Base-by-base conservation (phyloP, 306 rosid species). In the Astragalus membranaceus region DNA sequence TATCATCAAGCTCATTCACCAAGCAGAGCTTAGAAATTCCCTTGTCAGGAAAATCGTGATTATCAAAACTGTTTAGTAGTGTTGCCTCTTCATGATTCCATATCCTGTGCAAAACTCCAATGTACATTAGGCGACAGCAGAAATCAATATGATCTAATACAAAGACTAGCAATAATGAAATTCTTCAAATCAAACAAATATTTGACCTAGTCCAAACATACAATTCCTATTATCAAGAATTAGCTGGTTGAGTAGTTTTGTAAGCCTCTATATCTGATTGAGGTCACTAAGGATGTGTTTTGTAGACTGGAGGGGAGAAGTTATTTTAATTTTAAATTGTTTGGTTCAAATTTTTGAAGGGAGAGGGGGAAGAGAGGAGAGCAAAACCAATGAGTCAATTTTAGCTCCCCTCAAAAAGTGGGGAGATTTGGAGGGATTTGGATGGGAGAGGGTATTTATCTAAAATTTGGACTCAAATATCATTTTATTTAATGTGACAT, bases 1-100 rank as follows among this genome's bases (percentile, higher is more conserved):
- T 91, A 74, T 91, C 96, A 78, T 95, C 97, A 73, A 91, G 96
- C 79, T 95, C 99, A 83, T 95, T 95, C 65, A 91, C 87, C 7
- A 95, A 88, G 85, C 97, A 85, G 52, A 95, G 96, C 83, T 91
- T 95, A 41, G 96, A 85, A 77, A 95, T 91, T 82, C 96, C 95
- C 80, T 87, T 95, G 75, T 95, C 97, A 36, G 88, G 92, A 87
- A 84, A 84, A 74, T 88, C 92, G 52, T 95, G 96, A 75, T 91
- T 95, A 72, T 91, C 90, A 82, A 95, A 91, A 85, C 88, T 86
- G 83, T 95, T 95, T 59, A 91, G 89, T 47, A 85, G 92, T 67
- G 84, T 80, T 42, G 95, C 86, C 79, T 89, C 93, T 68, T 82
- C 85, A n/a, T 91, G 91, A 67, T 95, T 89, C 96, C 97, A 95